Conservation (phyloP, 31 red algal species). For the Odonthalia washingtoniensis region DNA sequence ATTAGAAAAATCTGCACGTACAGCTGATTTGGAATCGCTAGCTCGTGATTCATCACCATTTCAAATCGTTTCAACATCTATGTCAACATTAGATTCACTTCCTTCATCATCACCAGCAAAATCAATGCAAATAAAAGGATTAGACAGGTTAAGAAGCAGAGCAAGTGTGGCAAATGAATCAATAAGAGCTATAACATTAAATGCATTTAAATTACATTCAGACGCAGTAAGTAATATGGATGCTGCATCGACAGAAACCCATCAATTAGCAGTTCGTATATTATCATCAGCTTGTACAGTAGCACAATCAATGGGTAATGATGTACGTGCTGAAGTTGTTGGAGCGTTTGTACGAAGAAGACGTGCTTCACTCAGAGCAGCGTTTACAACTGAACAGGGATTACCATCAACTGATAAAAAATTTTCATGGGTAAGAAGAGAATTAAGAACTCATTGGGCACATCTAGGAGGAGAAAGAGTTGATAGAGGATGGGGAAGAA, state of each 20-base stretch:
- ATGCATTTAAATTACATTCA: conserved; percentile 57
- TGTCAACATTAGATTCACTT: conserved; percentile 40
- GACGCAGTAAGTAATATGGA: conserved; percentile 51
- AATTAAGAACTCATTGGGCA: conserved; percentile 71
- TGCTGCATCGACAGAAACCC: conserved; percentile 25
- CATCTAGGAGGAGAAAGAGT: conserved; percentile 49
- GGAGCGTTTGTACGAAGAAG: conserved; percentile 64
- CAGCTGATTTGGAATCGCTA: conserved; percentile 13
- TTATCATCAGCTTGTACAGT: too few relatives aligned
- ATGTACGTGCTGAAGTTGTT: too few relatives aligned
- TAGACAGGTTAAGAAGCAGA: too few relatives aligned
- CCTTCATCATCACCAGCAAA: conserved; percentile 40
- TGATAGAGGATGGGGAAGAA: conserved; percentile 62
- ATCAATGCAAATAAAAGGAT: too few relatives aligned
- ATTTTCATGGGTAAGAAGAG: too few relatives aligned
- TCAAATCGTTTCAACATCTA: conserved; percentile 25
- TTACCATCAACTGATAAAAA: conserved; percentile 66
- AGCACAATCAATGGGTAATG: too few relatives aligned
- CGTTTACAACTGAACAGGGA: conserved; percentile 72
- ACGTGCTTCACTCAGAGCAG: conserved; percentile 73
- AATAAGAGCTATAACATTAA: too few relatives aligned
- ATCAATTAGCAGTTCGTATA: too few relatives aligned
- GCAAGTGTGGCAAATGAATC: too few relatives aligned
- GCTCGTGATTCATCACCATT: conserved; percentile 46
- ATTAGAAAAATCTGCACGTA: conserved; percentile 43